Evolutionary conservation across 176 grass and related monocot species (phyloP).

Genomic region (Hordeum marinum): DNA sequence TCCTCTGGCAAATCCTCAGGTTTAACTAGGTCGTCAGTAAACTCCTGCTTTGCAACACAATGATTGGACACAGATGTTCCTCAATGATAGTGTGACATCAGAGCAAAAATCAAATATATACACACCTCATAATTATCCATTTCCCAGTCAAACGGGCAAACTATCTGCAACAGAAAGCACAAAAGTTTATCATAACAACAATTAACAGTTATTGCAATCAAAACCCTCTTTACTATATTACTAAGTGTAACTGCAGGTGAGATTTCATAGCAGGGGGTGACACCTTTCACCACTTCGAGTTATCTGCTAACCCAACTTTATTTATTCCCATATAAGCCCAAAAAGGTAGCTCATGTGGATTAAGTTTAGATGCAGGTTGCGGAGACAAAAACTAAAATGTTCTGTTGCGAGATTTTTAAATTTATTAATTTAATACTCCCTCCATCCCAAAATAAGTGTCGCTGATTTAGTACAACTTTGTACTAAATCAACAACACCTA

Average conservation of each 20-base stretch:
- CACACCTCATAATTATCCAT: constrained; percentile 69
- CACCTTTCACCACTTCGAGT: background rate
- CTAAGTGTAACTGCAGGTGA: background rate
- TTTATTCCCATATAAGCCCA: background rate
- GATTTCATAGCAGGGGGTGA: background rate
- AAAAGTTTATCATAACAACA: background rate
- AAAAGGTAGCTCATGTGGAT: background rate
- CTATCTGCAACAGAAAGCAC: constrained; percentile 53
- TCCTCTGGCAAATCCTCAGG: constrained; percentile 59
- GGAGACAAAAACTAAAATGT: background rate
- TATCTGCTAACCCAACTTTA: background rate
- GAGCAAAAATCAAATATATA: background rate
- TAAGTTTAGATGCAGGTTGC: background rate
- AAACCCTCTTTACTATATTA: background rate
- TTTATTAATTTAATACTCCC: too few relatives aligned
- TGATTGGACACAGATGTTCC: constrained; percentile 11
- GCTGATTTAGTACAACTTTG: too few relatives aligned
- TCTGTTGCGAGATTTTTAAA: background rate
- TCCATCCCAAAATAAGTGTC: too few relatives aligned
- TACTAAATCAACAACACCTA: too few relatives aligned
- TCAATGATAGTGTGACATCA: background rate
- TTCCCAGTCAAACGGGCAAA: constrained; percentile 71
- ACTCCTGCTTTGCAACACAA: constrained; percentile 48
- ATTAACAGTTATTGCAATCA: background rate
- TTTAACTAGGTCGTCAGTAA: constrained; percentile 44